Evolutionary conservation across 2,329 filamentous ascomycete genomes (phyloP).

Genomic region (Cladosporium sp.): DNA sequence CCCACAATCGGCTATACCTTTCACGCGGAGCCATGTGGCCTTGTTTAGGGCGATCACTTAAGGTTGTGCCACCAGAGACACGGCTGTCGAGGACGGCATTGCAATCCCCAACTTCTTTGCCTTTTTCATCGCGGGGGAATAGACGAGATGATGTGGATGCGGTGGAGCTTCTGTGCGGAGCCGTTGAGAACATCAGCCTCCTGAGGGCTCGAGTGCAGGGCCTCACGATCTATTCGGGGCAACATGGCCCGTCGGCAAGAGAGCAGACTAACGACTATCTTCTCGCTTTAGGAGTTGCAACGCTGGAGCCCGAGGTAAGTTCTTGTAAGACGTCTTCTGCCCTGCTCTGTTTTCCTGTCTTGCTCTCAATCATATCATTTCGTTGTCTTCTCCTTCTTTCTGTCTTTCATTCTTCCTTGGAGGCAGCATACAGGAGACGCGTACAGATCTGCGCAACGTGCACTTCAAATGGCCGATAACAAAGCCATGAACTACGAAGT

Average conservation of each 20-base stretch:
- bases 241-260: not conserved
- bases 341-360: not conserved
- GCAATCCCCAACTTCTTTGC: constrained; percentile 3
- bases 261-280: constrained; percentile 8
- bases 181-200: constrained; percentile 8
- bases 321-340: constrained; percentile 3
- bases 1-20: constrained; percentile 5
- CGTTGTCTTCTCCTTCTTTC: not conserved
- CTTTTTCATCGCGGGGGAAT: not conserved
- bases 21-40: constrained; percentile 10
- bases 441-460: not conserved
- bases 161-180: constrained; percentile 3
- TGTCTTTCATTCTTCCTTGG: not conserved
- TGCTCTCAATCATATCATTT: not conserved
- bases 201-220: constrained; percentile 4
- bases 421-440: not conserved
- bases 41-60: constrained; percentile 1
- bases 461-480: not conserved
- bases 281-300: constrained; percentile 5
- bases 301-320: constrained; percentile 3
- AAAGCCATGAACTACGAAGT: constrained; percentile 6
- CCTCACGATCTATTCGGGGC: constrained; percentile 3
- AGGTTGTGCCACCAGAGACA: constrained; percentile 9
- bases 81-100: constrained; percentile 13
- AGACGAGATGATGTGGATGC: constrained; percentile 9